These are phyloP conservation scores for Melampsora abietis-canadensis DNA, from an alignment of 1,284 basidiomycete species.

Conservation along the genomic window DNA sequence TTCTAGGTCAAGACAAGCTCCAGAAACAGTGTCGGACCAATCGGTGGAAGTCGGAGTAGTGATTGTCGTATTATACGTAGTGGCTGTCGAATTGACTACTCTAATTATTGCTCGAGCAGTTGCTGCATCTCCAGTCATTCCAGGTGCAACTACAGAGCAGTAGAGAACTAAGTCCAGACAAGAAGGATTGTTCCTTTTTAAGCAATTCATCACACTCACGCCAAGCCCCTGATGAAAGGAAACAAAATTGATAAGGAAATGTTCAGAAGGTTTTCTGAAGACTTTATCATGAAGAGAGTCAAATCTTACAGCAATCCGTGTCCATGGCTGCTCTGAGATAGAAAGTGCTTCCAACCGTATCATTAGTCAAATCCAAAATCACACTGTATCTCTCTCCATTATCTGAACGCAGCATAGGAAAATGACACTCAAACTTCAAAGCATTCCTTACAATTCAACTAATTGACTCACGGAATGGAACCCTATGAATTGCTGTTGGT, in stretches of 20 bases:
- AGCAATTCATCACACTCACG: not conserved
- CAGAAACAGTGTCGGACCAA: conserved; percentile 2
- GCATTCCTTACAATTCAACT: not conserved
- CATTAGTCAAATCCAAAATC: conserved; percentile 15
- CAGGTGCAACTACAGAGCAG: not conserved
- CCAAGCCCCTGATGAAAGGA: not conserved
- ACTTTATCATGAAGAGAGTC: not conserved
- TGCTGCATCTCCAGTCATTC: conserved; percentile 4
- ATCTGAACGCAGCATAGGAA: not conserved
- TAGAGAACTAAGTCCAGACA: not conserved
- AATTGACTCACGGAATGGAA: not conserved
- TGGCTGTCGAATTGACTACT: not conserved
- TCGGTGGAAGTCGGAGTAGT: conserved; percentile 2
- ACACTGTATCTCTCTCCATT: conserved; percentile 38
- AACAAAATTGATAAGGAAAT: not conserved
- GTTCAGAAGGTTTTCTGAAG: not conserved
- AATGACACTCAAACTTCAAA: not conserved
- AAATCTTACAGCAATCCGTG: conserved; percentile 32
- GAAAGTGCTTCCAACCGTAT: conserved; percentile 19
- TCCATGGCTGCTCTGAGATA: conserved; percentile 38
- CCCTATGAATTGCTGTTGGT: conserved; percentile 1
- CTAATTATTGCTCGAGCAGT: not conserved
- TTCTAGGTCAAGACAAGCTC: conserved; percentile 11
- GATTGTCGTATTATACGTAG: not conserved
- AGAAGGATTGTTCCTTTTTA: no score